phyloP scores from a whole-genome alignment of 768 basidiomycete species.

The Amanita pseudoporphyria region DNA sequence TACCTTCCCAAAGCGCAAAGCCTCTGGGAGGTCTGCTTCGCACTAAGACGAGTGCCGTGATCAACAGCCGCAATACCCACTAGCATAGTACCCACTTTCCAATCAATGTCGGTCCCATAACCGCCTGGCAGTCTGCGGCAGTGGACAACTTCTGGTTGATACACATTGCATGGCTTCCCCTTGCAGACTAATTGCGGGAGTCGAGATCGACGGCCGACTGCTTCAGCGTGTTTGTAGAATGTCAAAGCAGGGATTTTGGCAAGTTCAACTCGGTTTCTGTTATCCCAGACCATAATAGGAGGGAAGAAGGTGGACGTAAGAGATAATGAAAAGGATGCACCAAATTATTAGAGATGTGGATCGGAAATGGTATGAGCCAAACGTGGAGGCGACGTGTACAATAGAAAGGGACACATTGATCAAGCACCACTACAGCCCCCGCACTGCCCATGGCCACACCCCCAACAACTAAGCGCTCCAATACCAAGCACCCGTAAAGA shows the following conservation, averaged over 20 bases:
- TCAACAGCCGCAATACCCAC: too few relatives aligned
- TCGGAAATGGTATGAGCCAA: slow-evolving; percentile 10
- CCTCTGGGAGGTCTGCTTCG: slow-evolving; percentile 80
- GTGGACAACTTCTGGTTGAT: slow-evolving; percentile 77
- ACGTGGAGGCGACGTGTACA: slow-evolving; percentile 17
- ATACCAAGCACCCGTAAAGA: slow-evolving; percentile 66
- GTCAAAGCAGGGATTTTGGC: slow-evolving; percentile 66
- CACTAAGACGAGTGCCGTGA: slow-evolving; percentile 39
- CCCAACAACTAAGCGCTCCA: slow-evolving; percentile 75
- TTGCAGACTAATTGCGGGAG: slow-evolving; percentile 74
- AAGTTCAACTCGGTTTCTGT: slow-evolving; percentile 53
- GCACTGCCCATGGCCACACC: slow-evolving; percentile 71
- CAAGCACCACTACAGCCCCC: slow-evolving; percentile 45
- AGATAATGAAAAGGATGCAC: background rate
- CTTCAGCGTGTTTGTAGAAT: slow-evolving; percentile 64
- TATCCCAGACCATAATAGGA: slow-evolving; percentile 29
- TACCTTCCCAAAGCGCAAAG: slow-evolving; percentile 75
- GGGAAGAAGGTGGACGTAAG: background rate
- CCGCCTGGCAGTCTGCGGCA: slow-evolving; percentile 73
- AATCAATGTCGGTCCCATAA: slow-evolving; percentile 72
- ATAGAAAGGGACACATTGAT: slow-evolving; percentile 7
- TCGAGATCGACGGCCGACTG: slow-evolving; percentile 58
- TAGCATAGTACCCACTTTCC: slow-evolving; percentile 49
- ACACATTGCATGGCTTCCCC: slow-evolving; percentile 69
- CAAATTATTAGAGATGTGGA: background rate